Evolutionary conservation across 768 basidiomycete species (phyloP), one percentile per base, ranked within the genome.

Genomic region (Lactifluus pinguis): DNA sequence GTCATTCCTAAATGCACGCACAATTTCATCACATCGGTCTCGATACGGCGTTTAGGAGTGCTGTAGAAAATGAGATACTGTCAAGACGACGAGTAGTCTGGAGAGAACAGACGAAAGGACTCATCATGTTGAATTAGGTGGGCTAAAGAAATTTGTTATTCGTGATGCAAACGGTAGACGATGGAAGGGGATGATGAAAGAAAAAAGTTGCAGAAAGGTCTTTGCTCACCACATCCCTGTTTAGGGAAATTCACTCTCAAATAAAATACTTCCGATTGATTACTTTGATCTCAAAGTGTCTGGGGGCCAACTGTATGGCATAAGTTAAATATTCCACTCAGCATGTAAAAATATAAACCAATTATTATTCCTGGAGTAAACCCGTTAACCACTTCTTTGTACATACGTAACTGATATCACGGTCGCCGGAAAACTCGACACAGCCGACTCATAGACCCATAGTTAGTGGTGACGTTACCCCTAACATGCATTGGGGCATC

Each of bases 1-100:
- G 7, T 30, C 3, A 34, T 36, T 49, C 41, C 11, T n/a, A 17
- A 47, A 4, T 25, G 34, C 6, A 74, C 83, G 70, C 72, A 95
- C 95, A 99, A 78, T 79, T 98, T 98, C 95, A 98, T 97, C 55
- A 99, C 95, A 79, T 99, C 97, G 52, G 94, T 98, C 74, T 98
- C 95, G 73, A 97, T 95, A 62, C 95, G 87, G 62, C 95, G 89
- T 75, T 91, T 97, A 64, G 91, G 87, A 69, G 86, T 85, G 70
- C 87, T 84, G 90, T 89, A 75, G 68, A 72, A 52, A 60, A 65
- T 61, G 38, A 58, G 54, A 61, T 44, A 54, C 39, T 66, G 71
- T 78, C 60, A 78, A 72, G 63, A 64, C 49, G 50, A 57, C 21
- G 15, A 52, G 45, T 14, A 19, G n/a, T 39, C 47, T 38, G 4